Conservation (phyloP, 345 rosid genomes). For the Fremontodendron californicum region DNA sequence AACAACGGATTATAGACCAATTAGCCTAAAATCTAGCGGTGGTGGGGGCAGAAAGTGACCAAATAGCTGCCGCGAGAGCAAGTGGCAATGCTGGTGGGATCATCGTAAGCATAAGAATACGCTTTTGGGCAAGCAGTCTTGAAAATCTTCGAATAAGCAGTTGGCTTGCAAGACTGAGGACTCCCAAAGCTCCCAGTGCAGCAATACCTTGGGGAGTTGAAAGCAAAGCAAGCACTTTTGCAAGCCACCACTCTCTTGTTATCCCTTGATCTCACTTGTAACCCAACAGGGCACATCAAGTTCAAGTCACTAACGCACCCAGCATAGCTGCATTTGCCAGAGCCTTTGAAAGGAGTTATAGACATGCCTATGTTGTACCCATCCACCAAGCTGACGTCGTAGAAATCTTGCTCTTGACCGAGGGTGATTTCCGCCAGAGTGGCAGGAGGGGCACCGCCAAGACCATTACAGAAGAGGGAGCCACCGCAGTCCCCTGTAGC, state of each 20-base stretch:
- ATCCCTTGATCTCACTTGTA: conserved; percentile 67
- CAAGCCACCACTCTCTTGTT: conserved; percentile 72
- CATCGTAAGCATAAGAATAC: conserved; percentile 89
- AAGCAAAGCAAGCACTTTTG: conserved; percentile 87
- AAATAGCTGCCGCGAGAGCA: conserved; percentile 68
- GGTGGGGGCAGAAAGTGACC: conserved; percentile 84
- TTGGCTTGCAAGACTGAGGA: conserved; percentile 81
- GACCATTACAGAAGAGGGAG: conserved; percentile 71
- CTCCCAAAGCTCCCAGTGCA: conserved; percentile 80
- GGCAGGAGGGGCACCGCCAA: conserved; percentile 87
- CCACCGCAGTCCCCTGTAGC: conserved; percentile 94
- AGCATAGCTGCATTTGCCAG: conserved; percentile 82
- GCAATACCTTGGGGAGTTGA: conserved; percentile 85
- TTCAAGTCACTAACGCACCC: conserved; percentile 87
- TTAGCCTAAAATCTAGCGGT: conserved; percentile 21
- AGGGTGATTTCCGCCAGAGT: conserved; percentile 89
- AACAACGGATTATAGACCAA: neutral
- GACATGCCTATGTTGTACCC: conserved; percentile 92
- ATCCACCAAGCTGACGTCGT: conserved; percentile 92
- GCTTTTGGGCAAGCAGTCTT: conserved; percentile 94
- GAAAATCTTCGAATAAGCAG: conserved; percentile 82
- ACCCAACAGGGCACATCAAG: conserved; percentile 72
- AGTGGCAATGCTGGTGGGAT: conserved; percentile 86
- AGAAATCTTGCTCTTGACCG: conserved; percentile 75
- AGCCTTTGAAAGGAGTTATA: conserved; percentile 62